Conservation (phyloP, 495 filamentous ascomycete species). For the Aspergillus wentii region DNA sequence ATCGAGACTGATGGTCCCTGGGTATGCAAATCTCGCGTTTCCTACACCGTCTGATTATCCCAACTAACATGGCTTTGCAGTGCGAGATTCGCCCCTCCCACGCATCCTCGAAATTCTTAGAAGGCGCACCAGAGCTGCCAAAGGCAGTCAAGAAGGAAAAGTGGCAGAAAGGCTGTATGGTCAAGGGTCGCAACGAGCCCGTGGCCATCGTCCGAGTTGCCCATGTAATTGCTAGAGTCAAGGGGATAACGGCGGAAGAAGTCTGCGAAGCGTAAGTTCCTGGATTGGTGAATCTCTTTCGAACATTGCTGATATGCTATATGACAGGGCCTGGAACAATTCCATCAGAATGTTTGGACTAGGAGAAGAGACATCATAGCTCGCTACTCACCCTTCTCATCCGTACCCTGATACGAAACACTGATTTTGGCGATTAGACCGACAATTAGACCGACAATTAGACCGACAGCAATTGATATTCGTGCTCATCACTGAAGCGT, state of each 20-base stretch:
- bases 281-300: neutral
- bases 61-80: slow-evolving; percentile 20
- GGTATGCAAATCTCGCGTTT: slow-evolving; percentile 32
- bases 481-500: too few species aligned
- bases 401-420: too few species aligned
- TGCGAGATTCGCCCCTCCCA: slow-evolving; percentile 54
- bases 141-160: slow-evolving; percentile 89
- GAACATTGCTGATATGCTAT: slow-evolving; percentile 12
- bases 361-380: slow-evolving; percentile 35
- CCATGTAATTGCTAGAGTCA: slow-evolving; percentile 76
- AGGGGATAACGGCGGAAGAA: slow-evolving; percentile 71
- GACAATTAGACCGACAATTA: too few species aligned
- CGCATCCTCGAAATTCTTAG: slow-evolving; percentile 45
- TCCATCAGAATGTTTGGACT: slow-evolving; percentile 76
- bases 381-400: neutral
- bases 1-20: slow-evolving; percentile 94
- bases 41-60: neutral
- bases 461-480: too few species aligned
- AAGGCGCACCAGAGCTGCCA: slow-evolving; percentile 38
- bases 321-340: slow-evolving; percentile 67
- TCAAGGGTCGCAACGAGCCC: slow-evolving; percentile 92
- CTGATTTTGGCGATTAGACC: too few species aligned
- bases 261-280: slow-evolving; percentile 71
- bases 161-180: slow-evolving; percentile 74
- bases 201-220: slow-evolving; percentile 80